Evolutionary conservation across 306 rosid species (phyloP).

Genomic region (Mimosa bimucronata): DNA sequence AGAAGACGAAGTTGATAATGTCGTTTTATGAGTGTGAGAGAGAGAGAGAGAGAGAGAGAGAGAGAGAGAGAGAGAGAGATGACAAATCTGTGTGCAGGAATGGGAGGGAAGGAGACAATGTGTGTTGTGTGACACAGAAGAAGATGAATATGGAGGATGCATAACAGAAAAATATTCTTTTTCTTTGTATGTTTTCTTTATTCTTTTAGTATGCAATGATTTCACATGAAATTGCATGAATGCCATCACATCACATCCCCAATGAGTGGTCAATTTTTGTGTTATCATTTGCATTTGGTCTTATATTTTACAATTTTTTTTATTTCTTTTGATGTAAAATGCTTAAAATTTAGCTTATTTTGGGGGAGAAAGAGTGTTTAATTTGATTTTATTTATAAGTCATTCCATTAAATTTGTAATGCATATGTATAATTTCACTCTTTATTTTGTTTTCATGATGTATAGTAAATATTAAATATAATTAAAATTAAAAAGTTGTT

Average conservation of each 20-base stretch:
- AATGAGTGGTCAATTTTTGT: neutral
- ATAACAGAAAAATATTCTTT: neutral
- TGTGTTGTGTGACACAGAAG: neutral
- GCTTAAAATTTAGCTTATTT: too few relatives aligned
- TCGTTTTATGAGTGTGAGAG: neutral
- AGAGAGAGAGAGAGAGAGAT: too few relatives aligned
- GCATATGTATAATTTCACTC: too few relatives aligned
- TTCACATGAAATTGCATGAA: conserved; percentile 22
- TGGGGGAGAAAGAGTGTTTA: too few relatives aligned
- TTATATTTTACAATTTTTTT: too few relatives aligned
- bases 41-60: too few relatives aligned
- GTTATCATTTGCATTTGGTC: neutral
- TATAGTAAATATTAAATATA: too few relatives aligned
- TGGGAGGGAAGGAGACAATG: neutral
- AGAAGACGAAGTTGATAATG: neutral
- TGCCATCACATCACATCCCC: conserved; percentile 35
- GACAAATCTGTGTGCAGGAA: neutral
- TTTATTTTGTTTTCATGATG: too few relatives aligned
- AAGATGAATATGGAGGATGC: neutral
- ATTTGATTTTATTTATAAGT: too few relatives aligned
- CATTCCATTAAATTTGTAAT: too few relatives aligned
- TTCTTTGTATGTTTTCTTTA: neutral
- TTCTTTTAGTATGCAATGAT: neutral
- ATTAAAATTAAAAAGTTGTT: too few relatives aligned
- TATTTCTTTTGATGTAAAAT: too few relatives aligned